phyloP scores from a whole-genome alignment of 805 yeast species.

The Saccharomyces kudriavzevii region DNA sequence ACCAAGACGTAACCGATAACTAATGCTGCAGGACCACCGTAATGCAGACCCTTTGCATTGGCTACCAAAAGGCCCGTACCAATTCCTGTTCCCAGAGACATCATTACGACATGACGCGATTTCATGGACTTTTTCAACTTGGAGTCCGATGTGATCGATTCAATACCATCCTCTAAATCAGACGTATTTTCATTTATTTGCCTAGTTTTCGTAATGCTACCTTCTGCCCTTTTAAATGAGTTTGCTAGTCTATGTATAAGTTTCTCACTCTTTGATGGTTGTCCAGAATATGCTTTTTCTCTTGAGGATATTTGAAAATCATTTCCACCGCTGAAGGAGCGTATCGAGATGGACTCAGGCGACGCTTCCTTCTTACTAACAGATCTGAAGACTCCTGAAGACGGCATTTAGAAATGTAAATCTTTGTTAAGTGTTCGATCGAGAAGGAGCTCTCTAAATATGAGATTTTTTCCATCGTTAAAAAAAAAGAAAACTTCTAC shows the following conservation, averaged over 20 bases:
- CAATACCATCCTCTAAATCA: constrained; percentile 10
- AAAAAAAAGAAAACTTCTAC: neutral
- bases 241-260: constrained; percentile 11
- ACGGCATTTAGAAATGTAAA: neutral
- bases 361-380: neutral
- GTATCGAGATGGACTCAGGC: neutral
- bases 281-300: neutral
- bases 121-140: constrained; percentile 16
- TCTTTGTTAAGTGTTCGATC: neutral
- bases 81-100: constrained; percentile 76
- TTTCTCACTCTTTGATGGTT: neutral
- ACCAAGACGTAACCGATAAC: constrained; percentile 49
- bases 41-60: constrained; percentile 38
- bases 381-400: neutral
- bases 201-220: neutral
- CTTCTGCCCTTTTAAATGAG: constrained; percentile 19
- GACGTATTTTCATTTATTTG: neutral
- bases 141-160: constrained; percentile 6
- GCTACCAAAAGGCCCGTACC: constrained; percentile 67
- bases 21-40: constrained; percentile 40
- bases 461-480: neutral
- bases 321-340: neutral
- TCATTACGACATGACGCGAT: constrained; percentile 53
- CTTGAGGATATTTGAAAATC: neutral
- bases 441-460: neutral